Evolutionary conservation across 2,329 filamentous ascomycete species (phyloP), one percentile per base, ranked within the genome.

Genomic region (Aspergillus thermomutatus): DNA sequence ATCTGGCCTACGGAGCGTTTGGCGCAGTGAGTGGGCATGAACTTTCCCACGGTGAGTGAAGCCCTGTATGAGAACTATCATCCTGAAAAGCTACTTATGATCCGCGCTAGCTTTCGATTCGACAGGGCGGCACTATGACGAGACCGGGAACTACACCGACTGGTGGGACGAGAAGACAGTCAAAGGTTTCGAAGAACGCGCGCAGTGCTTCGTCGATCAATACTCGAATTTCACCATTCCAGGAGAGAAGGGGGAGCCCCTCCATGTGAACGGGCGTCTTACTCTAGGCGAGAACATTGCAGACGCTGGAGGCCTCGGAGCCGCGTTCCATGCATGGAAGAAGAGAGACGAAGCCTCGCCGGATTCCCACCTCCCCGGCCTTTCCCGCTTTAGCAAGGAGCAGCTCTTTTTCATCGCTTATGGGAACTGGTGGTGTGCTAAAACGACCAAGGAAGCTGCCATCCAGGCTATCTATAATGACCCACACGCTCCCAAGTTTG

Each of bases 261-360:
- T 87, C 0, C 81, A 86, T 58, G 82, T 89, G 54, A 85, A 88
- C 57, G 87, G 87, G 9, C 76, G 75, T 25, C 75, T 85, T 14
- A 90, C 87, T 0, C 74, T 89, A 1, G 84, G 83, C 21, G 88
- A 90, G 73, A 90, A 90, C 66, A 87, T 90, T 65, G 87, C 87
- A 1, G 88, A 90, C 69, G 84, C 87, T 0, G 87, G 87, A 17
- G 88, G 87, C 14, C 68, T 90, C 0, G 79, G 81, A 7, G 83
- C 86, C 0, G 79, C 86, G 0, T 90, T 83, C 66, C 76, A 80
- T 25, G 86, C 87, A 0, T 91, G 87, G 87, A 82, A 85, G 68
- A 82, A 81, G 60, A 80, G 80, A 10, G 80, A 83, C 31, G 70
- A 75, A 2, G 73, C 80, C 40, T 79, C 77, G n/a, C 77, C 82